Base-by-base conservation (phyloP, 1,284 basidiomycete genomes). In the Somion occarium region DNA sequence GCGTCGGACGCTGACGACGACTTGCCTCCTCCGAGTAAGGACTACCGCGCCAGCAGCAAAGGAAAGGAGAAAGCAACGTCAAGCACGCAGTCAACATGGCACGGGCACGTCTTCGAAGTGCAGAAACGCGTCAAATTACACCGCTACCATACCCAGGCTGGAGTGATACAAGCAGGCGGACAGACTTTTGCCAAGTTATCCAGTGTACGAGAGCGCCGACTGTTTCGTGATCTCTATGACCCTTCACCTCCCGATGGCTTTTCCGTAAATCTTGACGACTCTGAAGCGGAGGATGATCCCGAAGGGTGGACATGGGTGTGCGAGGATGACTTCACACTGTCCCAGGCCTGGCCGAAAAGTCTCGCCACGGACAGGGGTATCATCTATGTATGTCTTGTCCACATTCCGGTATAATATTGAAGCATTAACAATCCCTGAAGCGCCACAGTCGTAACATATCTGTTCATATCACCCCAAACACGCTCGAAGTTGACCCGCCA, bases 381-480 rank as follows among this genome's bases (percentile, higher is more conserved):
- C 38, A 65, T 83, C 50, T 87, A 85, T 59, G 84, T 87, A 58
- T 53, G 82, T 72, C 41, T 37, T 38, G 13, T 25, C 37, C 24
- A 49, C 42, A 34, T 24, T 7, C 34, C 20, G 13, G 5, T 37
- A 11, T 38, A 22, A 7, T 44, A 18, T 44, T n/a, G 1, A n/a
- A 2, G 27, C 12, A 2, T 15, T 9, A 2, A 3, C 58, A 23
- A 19, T 38, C 41, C 45, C 25, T 51, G 1, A 55, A 85, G 83
- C 71, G 78, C 58, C 82, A 85, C 56, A 69, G 74, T 13, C 65
- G 71, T 0, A 65, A 66, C n/a, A 74, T 73, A 0, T 73, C 74
- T 44, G 64, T 86, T 7, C 83, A 87, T 49, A 80, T 88, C 44
- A 83, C 82, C 1, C 63, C 80, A 34, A 82, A 82, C 60, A 75